Conservation (phyloP, 2,329 filamentous ascomycete species). For the Fusarium pseudoanthophilum region DNA sequence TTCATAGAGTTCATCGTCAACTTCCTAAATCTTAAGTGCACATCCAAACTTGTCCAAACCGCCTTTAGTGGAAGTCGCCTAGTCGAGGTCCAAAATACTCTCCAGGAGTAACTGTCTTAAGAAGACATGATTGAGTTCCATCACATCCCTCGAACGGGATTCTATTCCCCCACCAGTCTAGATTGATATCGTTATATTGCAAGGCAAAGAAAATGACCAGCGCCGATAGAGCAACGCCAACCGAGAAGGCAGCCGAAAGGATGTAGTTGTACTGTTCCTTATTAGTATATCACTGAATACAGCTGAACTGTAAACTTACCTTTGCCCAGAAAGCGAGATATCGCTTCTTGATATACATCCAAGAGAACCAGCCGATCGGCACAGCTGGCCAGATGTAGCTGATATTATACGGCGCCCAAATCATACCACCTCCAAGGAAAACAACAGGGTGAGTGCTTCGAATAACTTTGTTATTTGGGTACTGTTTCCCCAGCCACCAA, state of each 20-base stretch:
- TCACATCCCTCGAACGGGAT: constrained; percentile 44
- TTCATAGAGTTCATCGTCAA: not conserved
- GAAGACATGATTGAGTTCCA: constrained; percentile 35
- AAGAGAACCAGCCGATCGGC: constrained; percentile 59
- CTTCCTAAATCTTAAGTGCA: not conserved
- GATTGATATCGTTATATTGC: constrained; percentile 50
- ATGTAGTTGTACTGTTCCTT: constrained; percentile 57
- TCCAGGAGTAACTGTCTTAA: constrained; percentile 39
- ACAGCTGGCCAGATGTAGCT: constrained; percentile 60
- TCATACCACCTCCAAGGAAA: constrained; percentile 53
- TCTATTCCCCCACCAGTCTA: constrained; percentile 60
- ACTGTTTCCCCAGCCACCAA: constrained; percentile 50
- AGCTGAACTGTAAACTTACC: constrained; percentile 24
- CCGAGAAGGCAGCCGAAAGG: constrained; percentile 57
- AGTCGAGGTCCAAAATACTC: constrained; percentile 48
- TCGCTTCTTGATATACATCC: constrained; percentile 58
- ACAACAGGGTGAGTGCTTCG: constrained; percentile 57
- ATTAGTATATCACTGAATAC: constrained; percentile 9
- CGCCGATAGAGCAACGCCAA: constrained; percentile 58
- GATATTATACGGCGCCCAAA: constrained; percentile 58
- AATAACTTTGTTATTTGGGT: constrained; percentile 47
- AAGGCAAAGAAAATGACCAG: constrained; percentile 62
- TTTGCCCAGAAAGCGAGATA: constrained; percentile 62
- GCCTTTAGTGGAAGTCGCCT: constrained; percentile 12
- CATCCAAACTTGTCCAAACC: not conserved